Percentiles rank a stretch among this genome's conserved stretches.
These are phyloP conservation scores for Pseudomassariella vexata DNA, from an alignment of 2,329 filamentous ascomycete genomes.

Conservation along the genomic window DNA sequence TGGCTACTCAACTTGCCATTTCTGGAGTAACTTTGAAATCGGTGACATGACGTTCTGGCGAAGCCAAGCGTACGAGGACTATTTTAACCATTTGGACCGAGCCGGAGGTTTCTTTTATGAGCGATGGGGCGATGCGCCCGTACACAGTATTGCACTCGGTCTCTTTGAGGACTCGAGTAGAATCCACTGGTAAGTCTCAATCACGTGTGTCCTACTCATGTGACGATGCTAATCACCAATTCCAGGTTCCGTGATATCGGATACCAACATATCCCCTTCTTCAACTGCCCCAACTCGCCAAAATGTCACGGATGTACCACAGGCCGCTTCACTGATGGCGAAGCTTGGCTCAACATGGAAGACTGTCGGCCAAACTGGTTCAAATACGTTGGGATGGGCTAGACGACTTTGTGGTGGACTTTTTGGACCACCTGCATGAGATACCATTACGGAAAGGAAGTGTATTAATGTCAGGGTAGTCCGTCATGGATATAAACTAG, in stretches of 20 bases:
- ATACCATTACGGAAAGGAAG: too few relatives aligned
- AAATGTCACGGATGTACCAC: conserved; percentile 88
- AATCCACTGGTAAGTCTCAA: conserved; percentile 74
- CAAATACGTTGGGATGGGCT: conserved; percentile 84
- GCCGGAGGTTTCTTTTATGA: conserved; percentile 98
- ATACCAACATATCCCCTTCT: conserved; percentile 97
- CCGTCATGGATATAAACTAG: conserved; percentile 8
- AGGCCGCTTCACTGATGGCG: conserved; percentile 84
- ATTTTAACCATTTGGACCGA: conserved; percentile 90
- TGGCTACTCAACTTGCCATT: conserved; percentile 96
- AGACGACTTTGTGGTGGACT: conserved; percentile 23
- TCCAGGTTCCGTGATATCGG: conserved; percentile 96
- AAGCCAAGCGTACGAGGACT: conserved; percentile 84
- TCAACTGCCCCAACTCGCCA: conserved; percentile 95
- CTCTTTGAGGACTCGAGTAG: conserved; percentile 86
- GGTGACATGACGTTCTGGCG: conserved; percentile 91
- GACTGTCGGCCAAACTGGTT: conserved; percentile 97
- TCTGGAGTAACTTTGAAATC: conserved; percentile 99
- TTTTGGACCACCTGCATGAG: too few relatives aligned
- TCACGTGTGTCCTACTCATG: not conserved
- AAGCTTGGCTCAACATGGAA: conserved; percentile 77
- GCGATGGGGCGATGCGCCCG: conserved; percentile 94
- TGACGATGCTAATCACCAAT: conserved; percentile 3
- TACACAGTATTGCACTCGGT: conserved; percentile 89
- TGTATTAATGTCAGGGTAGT: conserved; percentile 19